Evolutionary conservation across 1,139 yeast genomes (phyloP).

Genomic region (Hyphopichia wangnamkhiaoensis): DNA sequence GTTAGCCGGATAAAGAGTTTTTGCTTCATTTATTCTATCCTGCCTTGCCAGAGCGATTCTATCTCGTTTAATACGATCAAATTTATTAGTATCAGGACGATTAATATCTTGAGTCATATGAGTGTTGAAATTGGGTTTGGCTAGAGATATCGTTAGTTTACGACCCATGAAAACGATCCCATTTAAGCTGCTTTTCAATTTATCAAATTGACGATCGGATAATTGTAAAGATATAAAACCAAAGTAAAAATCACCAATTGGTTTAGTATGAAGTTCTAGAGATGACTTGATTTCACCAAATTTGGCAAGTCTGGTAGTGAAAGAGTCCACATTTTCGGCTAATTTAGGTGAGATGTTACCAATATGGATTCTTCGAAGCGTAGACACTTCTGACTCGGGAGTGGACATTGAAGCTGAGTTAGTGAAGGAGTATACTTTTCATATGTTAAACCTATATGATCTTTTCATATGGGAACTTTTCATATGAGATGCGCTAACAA

Average conservation of each 20-base stretch:
- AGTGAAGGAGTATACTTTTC: no score
- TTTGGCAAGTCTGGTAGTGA: conserved; percentile 48
- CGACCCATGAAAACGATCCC: conserved; percentile 78
- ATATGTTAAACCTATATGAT: no score
- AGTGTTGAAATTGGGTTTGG: conserved; percentile 37
- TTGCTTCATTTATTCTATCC: conserved; percentile 42
- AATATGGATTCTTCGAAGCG: conserved; percentile 54
- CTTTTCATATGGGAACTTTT: not conserved
- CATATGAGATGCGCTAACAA: not conserved
- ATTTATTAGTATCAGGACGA: conserved; percentile 36
- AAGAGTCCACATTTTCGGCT: conserved; percentile 40
- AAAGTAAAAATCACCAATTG: conserved; percentile 53
- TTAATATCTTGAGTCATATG: conserved; percentile 45
- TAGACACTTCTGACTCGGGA: conserved; percentile 6
- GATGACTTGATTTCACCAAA: conserved; percentile 49
- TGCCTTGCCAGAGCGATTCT: conserved; percentile 43
- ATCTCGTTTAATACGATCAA: conserved; percentile 28
- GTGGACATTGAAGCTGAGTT: conserved; percentile 1
- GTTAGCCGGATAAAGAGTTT: conserved; percentile 31
- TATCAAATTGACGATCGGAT: conserved; percentile 42
- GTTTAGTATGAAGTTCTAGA: conserved; percentile 52
- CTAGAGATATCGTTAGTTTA: conserved; percentile 54
- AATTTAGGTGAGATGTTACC: conserved; percentile 65
- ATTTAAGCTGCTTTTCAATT: conserved; percentile 57
- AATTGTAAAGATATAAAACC: conserved; percentile 66